Evolutionary conservation across 148 eudicot species (phyloP).

Genomic region (Dianthus caryophyllus): DNA sequence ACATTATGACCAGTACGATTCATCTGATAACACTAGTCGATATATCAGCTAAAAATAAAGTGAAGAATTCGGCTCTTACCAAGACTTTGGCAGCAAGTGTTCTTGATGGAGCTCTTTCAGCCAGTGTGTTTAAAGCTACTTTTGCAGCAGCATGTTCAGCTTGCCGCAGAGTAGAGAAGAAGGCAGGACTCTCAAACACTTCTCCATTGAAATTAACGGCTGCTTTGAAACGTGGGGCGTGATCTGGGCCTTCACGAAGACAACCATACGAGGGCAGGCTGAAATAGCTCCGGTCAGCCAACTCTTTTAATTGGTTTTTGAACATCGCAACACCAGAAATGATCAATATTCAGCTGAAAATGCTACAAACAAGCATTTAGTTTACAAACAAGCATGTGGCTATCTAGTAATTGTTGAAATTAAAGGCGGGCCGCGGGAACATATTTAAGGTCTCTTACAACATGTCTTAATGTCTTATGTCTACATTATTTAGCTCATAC

Average conservation of each 20-base stretch:
- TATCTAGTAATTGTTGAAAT: neutral
- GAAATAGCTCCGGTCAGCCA: conserved; percentile 60
- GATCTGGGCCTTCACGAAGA: conserved; percentile 60
- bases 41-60: neutral
- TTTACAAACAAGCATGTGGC: neutral
- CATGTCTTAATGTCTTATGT: neutral
- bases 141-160: conserved; percentile 71
- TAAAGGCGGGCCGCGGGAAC: neutral
- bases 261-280: conserved; percentile 55
- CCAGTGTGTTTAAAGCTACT: conserved; percentile 47
- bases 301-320: conserved; percentile 55
- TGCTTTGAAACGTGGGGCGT: conserved; percentile 54
- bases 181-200: conserved; percentile 44
- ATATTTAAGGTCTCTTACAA: neutral
- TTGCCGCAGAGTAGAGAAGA: conserved; percentile 44
- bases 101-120: conserved; percentile 48
- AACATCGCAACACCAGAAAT: conserved; percentile 33
- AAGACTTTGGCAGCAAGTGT: conserved; percentile 48
- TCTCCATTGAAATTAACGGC: conserved; percentile 55
- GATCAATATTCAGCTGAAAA: neutral
- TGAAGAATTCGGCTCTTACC: conserved; percentile 26
- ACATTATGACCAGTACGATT: neutral
- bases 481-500: neutral
- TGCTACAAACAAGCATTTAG: neutral
- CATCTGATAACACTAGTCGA: neutral